Base-by-base conservation (phyloP, 2,329 filamentous ascomycete genomes). In the Hortaea werneckii region DNA sequence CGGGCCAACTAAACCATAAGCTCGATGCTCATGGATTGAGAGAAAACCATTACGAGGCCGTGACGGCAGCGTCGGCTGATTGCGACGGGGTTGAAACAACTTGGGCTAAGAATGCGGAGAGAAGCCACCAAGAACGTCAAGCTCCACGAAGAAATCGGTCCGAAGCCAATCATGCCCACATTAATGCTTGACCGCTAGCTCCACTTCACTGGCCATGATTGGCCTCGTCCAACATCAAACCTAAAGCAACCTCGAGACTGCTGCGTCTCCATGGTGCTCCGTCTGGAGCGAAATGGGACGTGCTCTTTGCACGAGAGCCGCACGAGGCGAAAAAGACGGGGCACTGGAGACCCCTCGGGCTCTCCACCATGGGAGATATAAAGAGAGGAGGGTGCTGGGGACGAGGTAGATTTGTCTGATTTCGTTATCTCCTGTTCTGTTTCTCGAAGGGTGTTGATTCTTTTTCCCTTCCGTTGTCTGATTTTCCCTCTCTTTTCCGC, bases 111-210 rank as follows among this genome's bases (percentile, higher is more conserved):
- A 20, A 20, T 20, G 20, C 20, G 20, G 32, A n/a, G 32, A 35
- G 32, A 35, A 35, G 32, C 2, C 32, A n/a, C 32, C n/a, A 35
- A 35, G 32, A 35, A 35, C 9, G 40, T 9, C 27, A 29, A 27
- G 40, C 40, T 29, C 40, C 40, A 41, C 40, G 13, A 41, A 12
- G 40, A 12, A 41, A 41, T 35, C 32, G 32, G 32, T 35, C 32
- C 32, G 32, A 35, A 35, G 32, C 3, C 10, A 9, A 12, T 9
- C 37, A 11, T 26, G 8, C 37, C 37, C 37, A 26, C 37, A 11
- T 9, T 9, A 29, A 41, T 27, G 40, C 40, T 41, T 41, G 40
- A 35, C 32, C 32, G 20, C 32, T 35, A n/a, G 32, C 32, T 35
- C 32, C 32, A 35, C 32, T 9, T 9, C 32, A 9, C 3, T n/a